Conservation (phyloP, 1,284 basidiomycete species). For the Rhizopogon hawkerae region DNA sequence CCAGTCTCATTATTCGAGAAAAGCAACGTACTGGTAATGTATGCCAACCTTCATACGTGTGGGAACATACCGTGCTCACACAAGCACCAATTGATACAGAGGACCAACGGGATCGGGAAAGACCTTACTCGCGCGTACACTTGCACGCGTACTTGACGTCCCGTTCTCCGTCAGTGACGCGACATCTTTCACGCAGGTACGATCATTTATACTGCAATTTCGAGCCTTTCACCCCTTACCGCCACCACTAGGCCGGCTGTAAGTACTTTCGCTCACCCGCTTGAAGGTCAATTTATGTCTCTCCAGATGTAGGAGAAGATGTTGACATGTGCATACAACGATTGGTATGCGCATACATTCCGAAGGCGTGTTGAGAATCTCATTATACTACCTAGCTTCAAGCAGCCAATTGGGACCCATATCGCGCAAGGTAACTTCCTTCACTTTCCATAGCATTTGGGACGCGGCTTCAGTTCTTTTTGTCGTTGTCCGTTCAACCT, state of each 20-base stretch:
- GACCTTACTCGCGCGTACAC: conserved; percentile 76
- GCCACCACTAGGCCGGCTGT: conserved; percentile 61
- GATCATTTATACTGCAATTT: conserved; percentile 12
- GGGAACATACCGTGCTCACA: neutral
- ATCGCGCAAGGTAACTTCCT: conserved; percentile 53
- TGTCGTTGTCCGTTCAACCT: neutral
- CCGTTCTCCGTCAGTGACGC: conserved; percentile 86
- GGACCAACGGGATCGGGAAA: conserved; percentile 84
- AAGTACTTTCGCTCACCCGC: conserved; percentile 26
- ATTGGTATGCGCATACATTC: conserved; percentile 40
- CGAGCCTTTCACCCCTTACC: conserved; percentile 9
- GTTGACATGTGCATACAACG: conserved; percentile 86
- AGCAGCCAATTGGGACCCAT: conserved; percentile 82
- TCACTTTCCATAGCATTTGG: neutral
- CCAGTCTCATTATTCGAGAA: conserved; percentile 73
- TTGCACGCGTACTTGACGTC: conserved; percentile 81
- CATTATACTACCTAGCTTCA: conserved; percentile 46
- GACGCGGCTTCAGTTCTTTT: conserved; percentile 7
- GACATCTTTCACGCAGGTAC: conserved; percentile 74
- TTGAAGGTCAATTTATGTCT: conserved; percentile 11
- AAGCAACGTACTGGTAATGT: conserved; percentile 86
- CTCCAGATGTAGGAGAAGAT: conserved; percentile 85
- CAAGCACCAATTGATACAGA: conserved; percentile 31
- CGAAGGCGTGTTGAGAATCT: neutral
- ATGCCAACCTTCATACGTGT: neutral